Evolutionary conservation across 2,329 filamentous ascomycete species (phyloP).

Genomic region (Ceratocystis albifundus): DNA sequence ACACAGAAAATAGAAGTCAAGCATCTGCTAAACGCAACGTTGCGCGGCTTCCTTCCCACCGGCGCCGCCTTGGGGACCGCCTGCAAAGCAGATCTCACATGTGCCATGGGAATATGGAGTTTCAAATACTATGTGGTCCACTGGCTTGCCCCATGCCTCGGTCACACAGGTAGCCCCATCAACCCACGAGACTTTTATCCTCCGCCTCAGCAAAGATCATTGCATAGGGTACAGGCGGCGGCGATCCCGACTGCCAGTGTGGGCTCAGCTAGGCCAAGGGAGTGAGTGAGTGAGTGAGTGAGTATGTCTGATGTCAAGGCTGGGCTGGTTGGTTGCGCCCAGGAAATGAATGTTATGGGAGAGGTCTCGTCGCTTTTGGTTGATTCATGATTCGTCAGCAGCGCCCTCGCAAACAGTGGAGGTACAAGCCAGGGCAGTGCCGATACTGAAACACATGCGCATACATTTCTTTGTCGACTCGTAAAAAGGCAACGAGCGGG

Average conservation of each 20-base stretch:
- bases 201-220: constrained; percentile 45
- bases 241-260: constrained; percentile 38
- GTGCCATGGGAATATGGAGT: constrained; percentile 51
- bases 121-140: constrained; percentile 52
- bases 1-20: constrained; percentile 44
- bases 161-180: constrained; percentile 45
- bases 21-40: constrained; percentile 38
- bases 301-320: constrained; percentile 46
- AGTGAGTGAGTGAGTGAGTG: too few species aligned
- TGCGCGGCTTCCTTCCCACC: constrained; percentile 40
- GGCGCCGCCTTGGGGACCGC: constrained; percentile 52
- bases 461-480: constrained; percentile 29
- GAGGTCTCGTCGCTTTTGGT: constrained; percentile 45
- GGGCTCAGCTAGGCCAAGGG: constrained; percentile 44
- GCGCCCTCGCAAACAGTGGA: constrained; percentile 37
- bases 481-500: constrained; percentile 33
- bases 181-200: constrained; percentile 39
- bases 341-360: constrained; percentile 48
- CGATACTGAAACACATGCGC: constrained; percentile 33
- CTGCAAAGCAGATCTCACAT: constrained; percentile 45
- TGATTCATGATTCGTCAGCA: constrained; percentile 32
- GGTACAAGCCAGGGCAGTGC: constrained; percentile 41
- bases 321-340: constrained; percentile 48
- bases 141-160: constrained; percentile 38
- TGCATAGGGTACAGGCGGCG: constrained; percentile 44